A percentile compares a stretch with the other conserved stretches of the same genome.
Conservation (phyloP, 495 filamentous ascomycete genomes). For the Xylaria bambusicola region DNA sequence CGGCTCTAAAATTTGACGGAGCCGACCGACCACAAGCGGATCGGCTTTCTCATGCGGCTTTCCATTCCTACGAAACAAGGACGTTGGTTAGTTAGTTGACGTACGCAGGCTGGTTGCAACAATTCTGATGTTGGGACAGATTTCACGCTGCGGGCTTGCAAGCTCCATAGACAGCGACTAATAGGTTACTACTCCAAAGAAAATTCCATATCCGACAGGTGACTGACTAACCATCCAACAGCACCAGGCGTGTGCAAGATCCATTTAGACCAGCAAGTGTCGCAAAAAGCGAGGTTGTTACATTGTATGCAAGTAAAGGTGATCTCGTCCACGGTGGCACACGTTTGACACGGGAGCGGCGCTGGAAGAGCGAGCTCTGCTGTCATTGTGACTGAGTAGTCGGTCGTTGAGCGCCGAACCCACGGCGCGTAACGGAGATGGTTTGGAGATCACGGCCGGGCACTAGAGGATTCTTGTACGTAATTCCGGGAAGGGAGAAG, state of each 20-base stretch:
- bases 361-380: conserved; percentile 24
- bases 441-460: background rate
- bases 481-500: conserved; percentile 14
- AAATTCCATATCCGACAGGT: background rate
- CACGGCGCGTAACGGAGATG: conserved; percentile 7
- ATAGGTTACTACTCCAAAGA: no score
- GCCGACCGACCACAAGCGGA: conserved; percentile 27
- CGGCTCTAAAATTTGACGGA: conserved; percentile 35
- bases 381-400: conserved; percentile 23
- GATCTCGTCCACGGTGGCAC: conserved; percentile 27
- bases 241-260: conserved; percentile 37
- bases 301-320: conserved; percentile 39
- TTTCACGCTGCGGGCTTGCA: no score
- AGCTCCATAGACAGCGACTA: no score
- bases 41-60: conserved; percentile 38
- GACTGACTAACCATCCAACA: conserved; percentile 33
- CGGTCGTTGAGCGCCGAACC: background rate
- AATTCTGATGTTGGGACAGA: no score
- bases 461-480: conserved; percentile 16
- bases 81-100: conserved; percentile 14
- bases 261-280: conserved; percentile 40
- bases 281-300: conserved; percentile 47
- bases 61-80: conserved; percentile 17
- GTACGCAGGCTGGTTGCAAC: background rate
- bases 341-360: conserved; percentile 33